Evolutionary conservation across 2,329 filamentous ascomycete species (phyloP).

Genomic region (Arthrobotrys entomopaga): DNA sequence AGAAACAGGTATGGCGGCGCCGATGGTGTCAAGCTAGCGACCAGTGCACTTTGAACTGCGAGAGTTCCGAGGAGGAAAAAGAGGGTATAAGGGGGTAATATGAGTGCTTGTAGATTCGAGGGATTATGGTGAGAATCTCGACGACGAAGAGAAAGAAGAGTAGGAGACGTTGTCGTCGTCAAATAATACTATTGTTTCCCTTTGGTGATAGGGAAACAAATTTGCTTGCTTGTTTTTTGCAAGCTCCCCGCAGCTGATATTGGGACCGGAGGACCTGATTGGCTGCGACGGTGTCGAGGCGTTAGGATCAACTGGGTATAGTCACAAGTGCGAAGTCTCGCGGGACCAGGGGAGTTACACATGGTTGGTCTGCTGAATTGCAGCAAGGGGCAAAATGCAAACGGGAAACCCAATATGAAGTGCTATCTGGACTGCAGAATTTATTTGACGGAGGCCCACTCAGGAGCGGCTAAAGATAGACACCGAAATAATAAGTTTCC

Average conservation of each 20-base stretch:
- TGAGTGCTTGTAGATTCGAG: slow-evolving; percentile 1
- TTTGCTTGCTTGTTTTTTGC: slow-evolving; percentile 35
- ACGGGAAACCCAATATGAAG: neutral
- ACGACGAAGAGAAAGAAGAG: neutral
- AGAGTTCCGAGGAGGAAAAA: neutral
- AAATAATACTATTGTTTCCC: slow-evolving; percentile 53
- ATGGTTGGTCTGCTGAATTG: slow-evolving; percentile 41
- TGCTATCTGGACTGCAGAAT: slow-evolving; percentile 23
- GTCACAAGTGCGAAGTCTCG: slow-evolving; percentile 37
- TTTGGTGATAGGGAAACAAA: slow-evolving; percentile 39
- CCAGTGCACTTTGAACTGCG: too few species aligned
- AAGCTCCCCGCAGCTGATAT: slow-evolving; percentile 52
- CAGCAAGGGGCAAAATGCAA: slow-evolving; percentile 14
- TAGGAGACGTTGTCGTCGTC: slow-evolving; percentile 37
- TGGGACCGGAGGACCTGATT: slow-evolving; percentile 36
- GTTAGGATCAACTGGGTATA: slow-evolving; percentile 51
- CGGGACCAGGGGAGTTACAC: slow-evolving; percentile 26
- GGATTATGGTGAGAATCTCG: too few species aligned
- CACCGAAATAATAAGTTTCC: neutral
- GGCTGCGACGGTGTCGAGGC: slow-evolving; percentile 28
- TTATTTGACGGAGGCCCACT: slow-evolving; percentile 23
- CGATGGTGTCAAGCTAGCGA: neutral
- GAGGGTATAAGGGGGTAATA: slow-evolving; percentile 10
- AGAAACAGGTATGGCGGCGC: slow-evolving; percentile 5
- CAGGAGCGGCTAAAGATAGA: slow-evolving; percentile 42